Evolutionary conservation across 2,329 filamentous ascomycete genomes (phyloP), one percentile per base, ranked within the genome.

Genomic region (Curvularia spicifera): DNA sequence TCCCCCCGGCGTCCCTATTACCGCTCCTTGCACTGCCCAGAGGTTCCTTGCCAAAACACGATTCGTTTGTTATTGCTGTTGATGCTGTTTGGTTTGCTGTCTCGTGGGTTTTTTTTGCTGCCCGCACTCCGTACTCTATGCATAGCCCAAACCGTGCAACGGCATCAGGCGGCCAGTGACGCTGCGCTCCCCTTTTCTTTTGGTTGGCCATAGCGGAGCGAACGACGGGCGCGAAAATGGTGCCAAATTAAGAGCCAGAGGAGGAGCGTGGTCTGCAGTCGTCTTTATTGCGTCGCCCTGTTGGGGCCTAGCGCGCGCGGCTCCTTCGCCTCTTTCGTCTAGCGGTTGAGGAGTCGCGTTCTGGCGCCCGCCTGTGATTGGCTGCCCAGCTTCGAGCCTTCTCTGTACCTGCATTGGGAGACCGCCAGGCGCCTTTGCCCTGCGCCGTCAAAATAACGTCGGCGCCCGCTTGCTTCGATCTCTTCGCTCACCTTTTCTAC

Each of bases 401-500:
- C 44, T 46, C 49, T 50, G 61, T 62, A 58, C 50, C 61, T 69
- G 59, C 59, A 59, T 66, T 55, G 59, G 63, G 57, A 57, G 5
- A 63, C 50, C 51, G 60, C 57, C 52, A 57, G 53, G 56, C 59
- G 60, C 35, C 53, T 60, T 49, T 63, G 56, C 59, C 60, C 61
- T 63, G 59, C 61, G 56, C 61, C 58, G 58, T 64, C 65, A 65
- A 66, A 62, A 66, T 61, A 62, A 63, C 59, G 51, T 53, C 44
- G 45, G 26, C 28, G 57, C 53, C 47, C 56, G 57, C 57, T 51
- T 50, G 59, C 65, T 51, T 60, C 56, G 59, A 53, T 60, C 60
- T 71, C 64, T 66, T 67, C 65, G 60, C 63, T 60, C 64, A 59
- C 67, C 76, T 79, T 79, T 78, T 76, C 60, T 56, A 55, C 61